Conservation (phyloP, 345 rosid genomes). For the Barbarea vulgaris region DNA sequence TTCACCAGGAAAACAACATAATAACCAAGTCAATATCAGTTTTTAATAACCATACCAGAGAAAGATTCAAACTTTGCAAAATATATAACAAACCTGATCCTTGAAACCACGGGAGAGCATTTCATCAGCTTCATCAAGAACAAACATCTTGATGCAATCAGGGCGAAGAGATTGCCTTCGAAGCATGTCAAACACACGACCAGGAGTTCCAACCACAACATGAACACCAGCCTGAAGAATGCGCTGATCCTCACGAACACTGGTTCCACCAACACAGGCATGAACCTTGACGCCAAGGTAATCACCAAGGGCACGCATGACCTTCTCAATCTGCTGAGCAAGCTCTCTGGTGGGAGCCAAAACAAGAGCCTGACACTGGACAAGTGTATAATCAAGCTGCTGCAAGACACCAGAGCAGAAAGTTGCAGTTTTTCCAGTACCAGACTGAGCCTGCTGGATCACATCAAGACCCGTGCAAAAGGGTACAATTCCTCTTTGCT, state of each 20-base stretch:
- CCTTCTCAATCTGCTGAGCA: slow-evolving; percentile 88
- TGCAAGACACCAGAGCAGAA: slow-evolving; percentile 83
- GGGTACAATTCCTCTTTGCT: slow-evolving; percentile 83
- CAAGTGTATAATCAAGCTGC: slow-evolving; percentile 63
- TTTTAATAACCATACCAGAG: background rate
- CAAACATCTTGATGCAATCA: slow-evolving; percentile 75
- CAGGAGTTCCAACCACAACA: slow-evolving; percentile 86
- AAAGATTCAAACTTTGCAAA: background rate
- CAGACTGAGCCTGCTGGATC: slow-evolving; percentile 85
- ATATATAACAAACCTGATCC: slow-evolving; percentile 63
- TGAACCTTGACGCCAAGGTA: slow-evolving; percentile 81
- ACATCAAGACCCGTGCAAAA: slow-evolving; percentile 81
- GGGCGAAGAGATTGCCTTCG: slow-evolving; percentile 77
- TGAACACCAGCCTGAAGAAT: slow-evolving; percentile 78
- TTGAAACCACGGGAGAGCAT: slow-evolving; percentile 89
- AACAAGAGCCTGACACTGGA: slow-evolving; percentile 79
- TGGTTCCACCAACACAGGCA: slow-evolving; percentile 88
- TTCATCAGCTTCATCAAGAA: slow-evolving; percentile 80
- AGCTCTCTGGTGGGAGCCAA: slow-evolving; percentile 82
- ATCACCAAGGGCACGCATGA: slow-evolving; percentile 86
- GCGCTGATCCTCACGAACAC: slow-evolving; percentile 80
- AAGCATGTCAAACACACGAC: slow-evolving; percentile 85
- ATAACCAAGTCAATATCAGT: background rate
- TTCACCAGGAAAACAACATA: background rate
- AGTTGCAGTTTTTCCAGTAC: slow-evolving; percentile 83